Percentiles rank a stretch among this genome's conserved stretches.
Evolutionary conservation across 2,329 filamentous ascomycete genomes (phyloP).

Genomic region (Lasiodiplodia theobromae): DNA sequence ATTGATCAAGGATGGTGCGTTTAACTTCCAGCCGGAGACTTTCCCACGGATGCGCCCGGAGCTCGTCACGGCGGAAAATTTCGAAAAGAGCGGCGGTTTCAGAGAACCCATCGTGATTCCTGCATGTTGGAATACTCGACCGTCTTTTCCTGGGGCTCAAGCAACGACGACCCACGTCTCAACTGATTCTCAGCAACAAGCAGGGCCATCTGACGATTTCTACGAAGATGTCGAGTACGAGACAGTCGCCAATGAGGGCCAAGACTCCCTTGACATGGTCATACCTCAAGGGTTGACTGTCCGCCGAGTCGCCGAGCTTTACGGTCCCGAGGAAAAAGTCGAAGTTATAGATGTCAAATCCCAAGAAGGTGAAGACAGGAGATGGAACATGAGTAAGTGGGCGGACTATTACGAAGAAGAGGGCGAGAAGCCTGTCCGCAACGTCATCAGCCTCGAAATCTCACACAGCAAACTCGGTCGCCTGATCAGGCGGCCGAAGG

Average conservation of each 20-base stretch:
- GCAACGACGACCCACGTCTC: conserved; percentile 7
- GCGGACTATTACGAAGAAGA: conserved; percentile 72
- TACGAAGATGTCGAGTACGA: conserved; percentile 56
- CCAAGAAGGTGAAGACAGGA: conserved; percentile 69
- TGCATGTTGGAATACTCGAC: conserved; percentile 64
- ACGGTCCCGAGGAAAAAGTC: conserved; percentile 67
- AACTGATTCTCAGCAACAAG: conserved; percentile 29
- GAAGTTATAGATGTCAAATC: conserved; percentile 75
- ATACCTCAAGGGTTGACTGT: conserved; percentile 71
- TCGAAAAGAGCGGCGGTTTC: conserved; percentile 69
- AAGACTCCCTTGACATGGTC: conserved; percentile 72
- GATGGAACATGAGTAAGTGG: conserved; percentile 71
- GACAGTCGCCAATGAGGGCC: conserved; percentile 63
- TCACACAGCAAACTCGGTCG: conserved; percentile 69
- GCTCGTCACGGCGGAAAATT: conserved; percentile 67
- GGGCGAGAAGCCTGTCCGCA: conserved; percentile 66
- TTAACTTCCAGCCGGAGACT: conserved; percentile 65
- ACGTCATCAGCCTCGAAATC: conserved; percentile 74
- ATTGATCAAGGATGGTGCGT: conserved; percentile 69
- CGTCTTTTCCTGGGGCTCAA: conserved; percentile 41
- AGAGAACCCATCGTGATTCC: conserved; percentile 72
- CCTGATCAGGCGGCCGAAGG: conserved; percentile 67
- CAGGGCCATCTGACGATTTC: conserved; percentile 33
- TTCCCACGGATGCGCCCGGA: conserved; percentile 71
- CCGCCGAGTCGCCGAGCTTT: conserved; percentile 67